phyloP scores from a whole-genome alignment of 1,284 basidiomycete genomes.

The Pseudozyma sp. region DNA sequence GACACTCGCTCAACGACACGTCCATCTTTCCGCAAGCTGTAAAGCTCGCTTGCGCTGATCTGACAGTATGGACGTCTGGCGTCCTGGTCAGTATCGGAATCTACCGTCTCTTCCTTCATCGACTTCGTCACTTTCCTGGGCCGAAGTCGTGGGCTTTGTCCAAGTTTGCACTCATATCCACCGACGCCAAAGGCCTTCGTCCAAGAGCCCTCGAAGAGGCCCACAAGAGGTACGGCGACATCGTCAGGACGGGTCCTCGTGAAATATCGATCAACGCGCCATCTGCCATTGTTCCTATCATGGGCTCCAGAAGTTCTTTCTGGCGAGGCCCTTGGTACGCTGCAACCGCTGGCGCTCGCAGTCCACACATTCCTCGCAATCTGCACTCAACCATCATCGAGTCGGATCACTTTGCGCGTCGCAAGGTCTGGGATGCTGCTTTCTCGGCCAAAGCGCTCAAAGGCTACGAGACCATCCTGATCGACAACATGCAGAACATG shows the following conservation, averaged over 20 bases:
- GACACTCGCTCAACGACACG: constrained; percentile 1
- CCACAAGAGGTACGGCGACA: constrained; percentile 35
- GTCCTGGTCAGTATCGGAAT: constrained; percentile 28
- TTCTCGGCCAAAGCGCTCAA: constrained; percentile 47
- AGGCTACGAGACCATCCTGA: constrained; percentile 41
- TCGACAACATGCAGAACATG: constrained; percentile 28
- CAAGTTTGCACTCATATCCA: constrained; percentile 33
- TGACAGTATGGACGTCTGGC: constrained; percentile 1
- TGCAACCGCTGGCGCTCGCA: constrained; percentile 13
- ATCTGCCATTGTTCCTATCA: constrained; percentile 20
- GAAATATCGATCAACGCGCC: constrained; percentile 46
- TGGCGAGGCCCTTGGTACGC: constrained; percentile 47
- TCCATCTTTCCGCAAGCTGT: constrained; percentile 6
- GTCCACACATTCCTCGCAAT: constrained; percentile 21
- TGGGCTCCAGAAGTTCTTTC: constrained; percentile 30
- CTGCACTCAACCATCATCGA: constrained; percentile 31
- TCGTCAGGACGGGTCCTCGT: constrained; percentile 45
- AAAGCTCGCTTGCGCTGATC: constrained; percentile 10
- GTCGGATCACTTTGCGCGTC: constrained; percentile 19
- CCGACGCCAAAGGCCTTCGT: constrained; percentile 31
- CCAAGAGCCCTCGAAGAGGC: constrained; percentile 19
- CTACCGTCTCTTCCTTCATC: constrained; percentile 47
- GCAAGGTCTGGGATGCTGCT: constrained; percentile 49
- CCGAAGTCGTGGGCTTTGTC: constrained; percentile 25
- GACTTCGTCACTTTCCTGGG: constrained; percentile 33